Evolutionary conservation across 83 land plant species (phyloP).

Genomic region (Larix sibirica): DNA sequence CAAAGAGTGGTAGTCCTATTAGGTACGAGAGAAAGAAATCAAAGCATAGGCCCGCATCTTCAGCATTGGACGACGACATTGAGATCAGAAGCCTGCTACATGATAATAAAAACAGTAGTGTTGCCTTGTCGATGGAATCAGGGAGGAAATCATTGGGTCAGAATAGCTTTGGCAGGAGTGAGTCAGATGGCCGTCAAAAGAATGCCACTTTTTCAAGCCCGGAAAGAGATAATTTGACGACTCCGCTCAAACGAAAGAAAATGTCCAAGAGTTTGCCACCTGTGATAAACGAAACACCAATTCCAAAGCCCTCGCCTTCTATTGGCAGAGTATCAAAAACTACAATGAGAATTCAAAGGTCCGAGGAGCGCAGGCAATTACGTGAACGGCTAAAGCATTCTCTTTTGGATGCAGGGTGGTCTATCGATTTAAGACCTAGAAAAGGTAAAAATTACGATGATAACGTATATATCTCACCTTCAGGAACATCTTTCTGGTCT

Average conservation of each 20-base stretch:
- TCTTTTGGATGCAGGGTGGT: conserved; percentile 67
- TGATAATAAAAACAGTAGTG: not conserved
- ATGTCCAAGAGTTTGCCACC: not conserved
- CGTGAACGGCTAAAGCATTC: conserved; percentile 38
- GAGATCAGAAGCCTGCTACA: not conserved
- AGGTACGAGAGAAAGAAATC: conserved; percentile 2
- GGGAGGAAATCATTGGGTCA: not conserved
- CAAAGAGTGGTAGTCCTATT: not conserved
- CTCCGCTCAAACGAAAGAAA: not conserved
- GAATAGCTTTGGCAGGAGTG: not conserved
- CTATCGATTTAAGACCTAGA: conserved; percentile 61
- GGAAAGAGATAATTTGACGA: not conserved
- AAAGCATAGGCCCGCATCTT: not conserved
- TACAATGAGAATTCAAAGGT: conserved; percentile 9
- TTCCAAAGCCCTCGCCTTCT: not conserved
- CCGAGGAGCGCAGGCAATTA: conserved; percentile 19
- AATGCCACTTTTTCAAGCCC: not conserved
- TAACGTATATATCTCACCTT: conserved; percentile 62
- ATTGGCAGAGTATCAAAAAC: not conserved
- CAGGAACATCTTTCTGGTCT: conserved; percentile 70
- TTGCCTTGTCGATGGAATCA: not conserved
- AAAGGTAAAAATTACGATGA: conserved; percentile 47
- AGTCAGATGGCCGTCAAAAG: not conserved
- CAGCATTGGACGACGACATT: not conserved
- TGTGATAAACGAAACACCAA: not conserved